These are phyloP conservation scores for Fibroporia radiculosa DNA, from an alignment of 768 basidiomycete genomes.

Conservation along the genomic window DNA sequence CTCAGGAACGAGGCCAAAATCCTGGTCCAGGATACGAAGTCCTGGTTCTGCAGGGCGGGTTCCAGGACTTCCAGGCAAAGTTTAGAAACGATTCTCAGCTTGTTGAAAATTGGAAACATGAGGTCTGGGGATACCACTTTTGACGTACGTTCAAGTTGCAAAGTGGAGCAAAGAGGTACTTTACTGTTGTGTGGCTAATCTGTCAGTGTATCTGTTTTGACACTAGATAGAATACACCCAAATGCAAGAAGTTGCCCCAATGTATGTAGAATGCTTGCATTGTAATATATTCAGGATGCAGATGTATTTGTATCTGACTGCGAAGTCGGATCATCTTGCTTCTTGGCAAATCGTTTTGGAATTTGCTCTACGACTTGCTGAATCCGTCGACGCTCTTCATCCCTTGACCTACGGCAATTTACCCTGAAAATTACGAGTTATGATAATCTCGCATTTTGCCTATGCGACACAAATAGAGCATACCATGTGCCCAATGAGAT, in stretches of 20 bases:
- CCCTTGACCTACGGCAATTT: conserved; percentile 50
- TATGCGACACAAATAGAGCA: conserved; percentile 17
- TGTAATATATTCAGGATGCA: not conserved
- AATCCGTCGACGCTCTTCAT: conserved; percentile 46
- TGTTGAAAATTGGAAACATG: conserved; percentile 71
- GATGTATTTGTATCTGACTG: not conserved
- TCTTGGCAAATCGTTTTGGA: conserved; percentile 46
- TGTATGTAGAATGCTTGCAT: not conserved
- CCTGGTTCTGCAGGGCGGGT: conserved; percentile 63
- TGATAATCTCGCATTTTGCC: not conserved
- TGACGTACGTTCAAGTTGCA: not conserved
- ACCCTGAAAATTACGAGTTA: conserved; percentile 48
- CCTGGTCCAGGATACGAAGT: conserved; percentile 50
- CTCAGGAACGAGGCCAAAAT: conserved; percentile 33
- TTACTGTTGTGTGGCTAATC: no score
- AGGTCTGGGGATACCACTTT: conserved; percentile 41
- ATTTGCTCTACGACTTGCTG: conserved; percentile 53
- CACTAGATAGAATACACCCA: no score
- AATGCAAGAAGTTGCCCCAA: no score
- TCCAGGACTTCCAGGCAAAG: conserved; percentile 58
- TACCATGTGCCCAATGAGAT: conserved; percentile 68
- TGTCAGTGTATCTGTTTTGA: no score
- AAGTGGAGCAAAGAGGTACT: no score
- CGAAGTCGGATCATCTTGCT: conserved; percentile 21
- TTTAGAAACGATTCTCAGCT: conserved; percentile 68